Conservation (phyloP, 257 asterid species). For the Solanum bulbocastanum region DNA sequence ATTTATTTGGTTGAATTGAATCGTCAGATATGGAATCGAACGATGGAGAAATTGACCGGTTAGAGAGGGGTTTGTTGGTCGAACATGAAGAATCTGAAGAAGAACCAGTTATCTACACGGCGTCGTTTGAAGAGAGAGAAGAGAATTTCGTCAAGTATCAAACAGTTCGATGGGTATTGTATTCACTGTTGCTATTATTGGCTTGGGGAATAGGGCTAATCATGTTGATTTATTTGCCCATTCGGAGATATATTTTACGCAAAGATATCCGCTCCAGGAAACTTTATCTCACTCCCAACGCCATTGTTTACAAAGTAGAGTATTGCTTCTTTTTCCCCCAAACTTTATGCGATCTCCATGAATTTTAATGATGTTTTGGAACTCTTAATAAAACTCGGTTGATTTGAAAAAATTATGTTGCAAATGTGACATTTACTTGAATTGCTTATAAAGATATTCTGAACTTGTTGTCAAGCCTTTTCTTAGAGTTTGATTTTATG, state of each 20-base stretch:
- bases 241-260: constrained; percentile 50
- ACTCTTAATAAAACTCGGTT: neutral
- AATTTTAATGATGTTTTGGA: too few relatives aligned
- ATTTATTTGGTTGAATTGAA: neutral
- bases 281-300: constrained; percentile 46
- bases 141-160: constrained; percentile 38
- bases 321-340: neutral
- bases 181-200: constrained; percentile 41
- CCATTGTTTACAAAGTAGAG: constrained; percentile 59
- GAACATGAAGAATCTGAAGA: constrained; percentile 12
- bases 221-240: constrained; percentile 61
- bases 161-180: constrained; percentile 53
- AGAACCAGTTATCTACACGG: constrained; percentile 33
- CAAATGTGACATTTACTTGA: neutral
- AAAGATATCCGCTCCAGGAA: constrained; percentile 51
- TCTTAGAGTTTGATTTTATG: neutral
- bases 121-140: constrained; percentile 54
- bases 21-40: neutral
- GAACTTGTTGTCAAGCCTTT: neutral
- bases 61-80: constrained; percentile 48
- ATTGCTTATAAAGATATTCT: neutral
- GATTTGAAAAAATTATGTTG: neutral
- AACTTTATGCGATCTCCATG: neutral
- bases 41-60: constrained; percentile 37
- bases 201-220: constrained; percentile 81